Conservation (phyloP, 2,329 filamentous ascomycete species). For the Coniosporium tulheliwenetii region DNA sequence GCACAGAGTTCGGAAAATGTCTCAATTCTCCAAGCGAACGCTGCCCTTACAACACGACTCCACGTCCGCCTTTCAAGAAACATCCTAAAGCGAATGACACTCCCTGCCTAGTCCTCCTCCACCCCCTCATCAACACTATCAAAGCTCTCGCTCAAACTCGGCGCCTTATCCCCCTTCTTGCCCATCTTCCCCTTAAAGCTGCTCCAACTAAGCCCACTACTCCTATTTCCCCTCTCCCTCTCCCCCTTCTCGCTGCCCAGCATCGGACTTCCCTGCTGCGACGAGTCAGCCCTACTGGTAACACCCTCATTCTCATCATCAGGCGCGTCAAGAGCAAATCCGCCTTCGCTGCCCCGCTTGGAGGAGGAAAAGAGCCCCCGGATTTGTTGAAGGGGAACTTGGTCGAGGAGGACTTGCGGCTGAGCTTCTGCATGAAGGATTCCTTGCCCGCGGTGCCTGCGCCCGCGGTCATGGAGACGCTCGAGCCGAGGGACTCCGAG, state of each 20-base stretch:
- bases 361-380: slow-evolving; percentile 12
- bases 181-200: slow-evolving; percentile 2
- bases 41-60: too few species aligned
- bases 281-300: slow-evolving; percentile 8
- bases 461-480: slow-evolving; percentile 9
- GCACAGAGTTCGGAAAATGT: too few species aligned
- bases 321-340: slow-evolving; percentile 1
- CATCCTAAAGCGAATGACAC: not conserved
- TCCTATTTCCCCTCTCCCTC: slow-evolving; percentile 13
- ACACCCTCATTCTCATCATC: slow-evolving; percentile 8
- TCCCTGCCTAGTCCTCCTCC: slow-evolving; percentile 11
- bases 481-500: slow-evolving; percentile 8
- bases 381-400: slow-evolving; percentile 22
- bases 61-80: too few species aligned
- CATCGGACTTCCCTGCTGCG: not conserved
- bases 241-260: slow-evolving; percentile 14
- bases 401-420: slow-evolving; percentile 28
- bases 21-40: too few species aligned
- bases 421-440: slow-evolving; percentile 33
- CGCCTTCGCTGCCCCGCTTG: slow-evolving; percentile 18
- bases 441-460: slow-evolving; percentile 20
- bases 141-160: slow-evolving; percentile 29
- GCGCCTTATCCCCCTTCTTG: slow-evolving; percentile 18
- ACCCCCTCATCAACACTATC: slow-evolving; percentile 23
- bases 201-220: slow-evolving; percentile 6